Evolutionary conservation across 2,329 filamentous ascomycete species (phyloP).

Genomic region (Colletotrichum tofieldiae): DNA sequence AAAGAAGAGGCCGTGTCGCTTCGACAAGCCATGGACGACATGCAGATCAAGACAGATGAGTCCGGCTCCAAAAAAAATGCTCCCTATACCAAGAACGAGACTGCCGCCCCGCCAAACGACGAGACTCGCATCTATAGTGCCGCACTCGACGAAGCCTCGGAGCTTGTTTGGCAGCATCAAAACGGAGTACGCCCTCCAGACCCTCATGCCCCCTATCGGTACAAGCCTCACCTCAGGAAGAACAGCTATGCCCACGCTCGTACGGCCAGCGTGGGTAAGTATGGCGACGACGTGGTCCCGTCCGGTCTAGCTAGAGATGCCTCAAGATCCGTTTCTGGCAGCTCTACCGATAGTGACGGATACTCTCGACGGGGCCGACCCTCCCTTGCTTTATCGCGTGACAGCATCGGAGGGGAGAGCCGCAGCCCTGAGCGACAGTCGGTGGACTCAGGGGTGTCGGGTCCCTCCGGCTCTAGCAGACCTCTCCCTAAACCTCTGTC

Average conservation of each 20-base stretch:
- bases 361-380: slow-evolving; percentile 53
- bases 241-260: slow-evolving; percentile 80
- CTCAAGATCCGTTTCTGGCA: slow-evolving; percentile 66
- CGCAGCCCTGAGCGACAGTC: slow-evolving; percentile 43
- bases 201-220: slow-evolving; percentile 77
- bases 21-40: slow-evolving; percentile 80
- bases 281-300: slow-evolving; percentile 62
- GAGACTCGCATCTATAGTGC: slow-evolving; percentile 77
- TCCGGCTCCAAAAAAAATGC: background rate
- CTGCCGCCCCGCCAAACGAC: slow-evolving; percentile 60
- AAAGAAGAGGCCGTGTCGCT: slow-evolving; percentile 82
- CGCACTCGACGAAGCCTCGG: slow-evolving; percentile 83
- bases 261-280: slow-evolving; percentile 70
- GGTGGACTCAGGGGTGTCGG: slow-evolving; percentile 44
- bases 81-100: slow-evolving; percentile 44
- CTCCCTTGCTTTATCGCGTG: slow-evolving; percentile 44
- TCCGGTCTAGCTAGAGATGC: slow-evolving; percentile 63
- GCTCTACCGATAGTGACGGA: slow-evolving; percentile 66
- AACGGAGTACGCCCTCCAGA: slow-evolving; percentile 67
- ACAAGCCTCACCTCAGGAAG: slow-evolving; percentile 78
- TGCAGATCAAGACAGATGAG: slow-evolving; percentile 68
- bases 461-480: background rate
- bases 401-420: slow-evolving; percentile 18
- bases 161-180: slow-evolving; percentile 84
- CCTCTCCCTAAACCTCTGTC: slow-evolving; percentile 17